Conservation (phyloP, 2,329 filamentous ascomycete species). For the Claviceps maximensis region DNA sequence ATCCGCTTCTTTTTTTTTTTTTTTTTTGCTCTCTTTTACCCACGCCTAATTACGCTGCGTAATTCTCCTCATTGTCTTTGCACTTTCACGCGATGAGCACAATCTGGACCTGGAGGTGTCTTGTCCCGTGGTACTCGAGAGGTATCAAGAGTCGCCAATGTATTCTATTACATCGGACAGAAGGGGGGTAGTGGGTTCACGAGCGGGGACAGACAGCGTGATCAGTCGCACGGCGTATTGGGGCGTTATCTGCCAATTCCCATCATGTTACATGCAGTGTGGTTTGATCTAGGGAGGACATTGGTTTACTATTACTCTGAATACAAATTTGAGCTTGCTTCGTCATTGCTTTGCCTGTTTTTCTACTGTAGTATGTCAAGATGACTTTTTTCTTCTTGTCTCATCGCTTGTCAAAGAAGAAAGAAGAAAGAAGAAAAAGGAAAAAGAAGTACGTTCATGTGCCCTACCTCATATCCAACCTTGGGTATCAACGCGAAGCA, state of each 20-base stretch:
- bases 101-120: constrained; percentile 1
- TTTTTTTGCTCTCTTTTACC: background rate
- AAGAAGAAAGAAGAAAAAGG: background rate
- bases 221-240: constrained; percentile 7
- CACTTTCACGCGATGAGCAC: background rate
- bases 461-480: too few relatives aligned
- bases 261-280: background rate
- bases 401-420: too few relatives aligned
- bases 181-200: background rate
- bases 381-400: too few relatives aligned
- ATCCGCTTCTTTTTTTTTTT: background rate
- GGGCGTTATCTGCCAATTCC: constrained; percentile 1
- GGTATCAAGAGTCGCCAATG: constrained; percentile 8
- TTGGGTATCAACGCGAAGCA: too few relatives aligned
- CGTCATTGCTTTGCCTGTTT: too few relatives aligned
- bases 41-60: too few relatives aligned
- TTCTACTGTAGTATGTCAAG: background rate
- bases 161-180: constrained; percentile 6
- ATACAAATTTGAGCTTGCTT: background rate
- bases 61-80: background rate
- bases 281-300: background rate
- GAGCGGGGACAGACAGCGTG: background rate
- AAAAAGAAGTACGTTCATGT: too few relatives aligned
- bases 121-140: background rate
- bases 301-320: background rate